These are phyloP conservation scores for Eutrema yunnanense DNA, from an alignment of 345 rosid genomes.

Conservation along the genomic window DNA sequence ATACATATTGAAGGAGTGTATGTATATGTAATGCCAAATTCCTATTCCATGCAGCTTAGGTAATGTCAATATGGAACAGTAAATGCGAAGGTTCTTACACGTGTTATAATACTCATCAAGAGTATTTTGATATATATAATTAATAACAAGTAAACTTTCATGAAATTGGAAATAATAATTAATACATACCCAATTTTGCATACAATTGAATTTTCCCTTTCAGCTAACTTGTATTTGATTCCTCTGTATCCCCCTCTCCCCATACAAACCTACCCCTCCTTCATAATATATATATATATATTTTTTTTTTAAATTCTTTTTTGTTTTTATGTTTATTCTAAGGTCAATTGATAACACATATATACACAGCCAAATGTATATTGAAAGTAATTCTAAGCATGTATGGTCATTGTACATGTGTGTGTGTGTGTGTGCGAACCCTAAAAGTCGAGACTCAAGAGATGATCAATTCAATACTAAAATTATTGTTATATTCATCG, in stretches of 20 bases:
- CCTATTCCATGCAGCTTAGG: background rate
- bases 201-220: conserved; percentile 11
- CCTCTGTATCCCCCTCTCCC: background rate
- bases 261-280: conserved; percentile 8
- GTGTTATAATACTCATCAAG: conserved; percentile 1
- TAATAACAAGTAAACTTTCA: background rate
- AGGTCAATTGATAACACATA: conserved; percentile 1
- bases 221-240: conserved; percentile 13
- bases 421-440: background rate
- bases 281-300: background rate
- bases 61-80: background rate
- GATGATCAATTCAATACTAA: background rate
- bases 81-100: conserved; percentile 8
- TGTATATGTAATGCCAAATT: conserved; percentile 4
- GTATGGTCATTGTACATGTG: background rate
- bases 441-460: background rate
- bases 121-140: background rate
- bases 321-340: background rate
- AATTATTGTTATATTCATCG: background rate
- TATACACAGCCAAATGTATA: background rate
- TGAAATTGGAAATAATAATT: background rate
- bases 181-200: conserved; percentile 14
- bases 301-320: background rate
- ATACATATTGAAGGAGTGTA: background rate
- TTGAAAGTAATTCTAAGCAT: background rate